Conservation (phyloP, 2,329 filamentous ascomycete species). For the Biscogniauxia sp. region DNA sequence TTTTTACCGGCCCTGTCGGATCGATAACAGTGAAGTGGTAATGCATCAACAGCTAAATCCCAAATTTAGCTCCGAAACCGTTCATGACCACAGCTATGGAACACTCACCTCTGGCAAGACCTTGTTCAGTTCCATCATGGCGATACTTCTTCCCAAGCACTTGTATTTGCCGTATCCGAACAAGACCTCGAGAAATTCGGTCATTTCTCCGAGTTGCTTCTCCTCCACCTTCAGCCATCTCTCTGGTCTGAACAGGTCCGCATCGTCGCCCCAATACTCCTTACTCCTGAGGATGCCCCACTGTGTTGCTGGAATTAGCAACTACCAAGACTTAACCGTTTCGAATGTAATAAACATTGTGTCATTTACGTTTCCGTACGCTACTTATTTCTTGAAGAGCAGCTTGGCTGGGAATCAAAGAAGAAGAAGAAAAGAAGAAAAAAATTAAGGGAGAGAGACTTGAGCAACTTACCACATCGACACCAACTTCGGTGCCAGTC, state of each 20-base stretch:
- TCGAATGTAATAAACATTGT: background rate
- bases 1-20: constrained; percentile 34
- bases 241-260: constrained; percentile 12
- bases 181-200: constrained; percentile 12
- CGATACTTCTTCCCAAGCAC: constrained; percentile 12
- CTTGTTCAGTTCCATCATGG: constrained; percentile 13
- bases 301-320: background rate
- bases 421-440: background rate
- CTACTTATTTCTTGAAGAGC: too few relatives aligned
- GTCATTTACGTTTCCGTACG: background rate
- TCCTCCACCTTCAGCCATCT: constrained; percentile 9
- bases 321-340: background rate
- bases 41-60: constrained; percentile 30
- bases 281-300: constrained; percentile 8
- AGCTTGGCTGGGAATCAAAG: background rate
- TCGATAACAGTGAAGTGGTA: constrained; percentile 36
- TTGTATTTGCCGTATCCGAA: constrained; percentile 14
- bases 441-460: too few relatives aligned
- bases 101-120: constrained; percentile 11
- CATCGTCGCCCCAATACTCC: constrained; percentile 10
- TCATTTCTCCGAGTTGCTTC: constrained; percentile 7
- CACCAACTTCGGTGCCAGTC: constrained; percentile 3
- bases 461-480: background rate
- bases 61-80: background rate
- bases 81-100: background rate